phyloP scores from a whole-genome alignment of 805 yeast species.

The Ogataea methanolica region DNA sequence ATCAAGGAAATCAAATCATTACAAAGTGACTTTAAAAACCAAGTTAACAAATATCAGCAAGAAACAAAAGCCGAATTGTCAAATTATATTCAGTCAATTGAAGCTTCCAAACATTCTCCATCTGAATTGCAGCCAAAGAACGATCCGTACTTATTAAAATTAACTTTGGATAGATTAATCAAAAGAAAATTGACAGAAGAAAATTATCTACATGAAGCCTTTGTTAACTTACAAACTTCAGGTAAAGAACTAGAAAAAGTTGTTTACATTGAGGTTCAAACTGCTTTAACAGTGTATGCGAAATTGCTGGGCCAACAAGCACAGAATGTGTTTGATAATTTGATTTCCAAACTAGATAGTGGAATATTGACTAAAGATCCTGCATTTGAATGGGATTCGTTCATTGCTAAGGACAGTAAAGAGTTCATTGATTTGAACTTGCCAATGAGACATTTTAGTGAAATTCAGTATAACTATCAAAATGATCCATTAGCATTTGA shows the following conservation, averaged over 20 bases:
- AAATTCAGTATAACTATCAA: slow-evolving; percentile 62
- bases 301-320: slow-evolving; percentile 69
- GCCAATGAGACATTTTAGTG: slow-evolving; percentile 57
- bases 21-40: slow-evolving; percentile 79
- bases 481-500: slow-evolving; percentile 63
- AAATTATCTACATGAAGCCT: slow-evolving; percentile 84
- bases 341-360: slow-evolving; percentile 59
- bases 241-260: slow-evolving; percentile 87
- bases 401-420: slow-evolving; percentile 58
- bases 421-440: slow-evolving; percentile 62
- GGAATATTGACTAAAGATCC: slow-evolving; percentile 78
- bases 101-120: slow-evolving; percentile 49
- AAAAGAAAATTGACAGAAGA: slow-evolving; percentile 78
- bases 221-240: slow-evolving; percentile 76
- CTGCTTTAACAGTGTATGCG: slow-evolving; percentile 69
- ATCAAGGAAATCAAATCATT: slow-evolving; percentile 82
- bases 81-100: slow-evolving; percentile 57
- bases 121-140: slow-evolving; percentile 44
- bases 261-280: slow-evolving; percentile 82
- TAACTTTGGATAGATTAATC: slow-evolving; percentile 69
- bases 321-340: slow-evolving; percentile 59
- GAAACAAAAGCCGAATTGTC: slow-evolving; percentile 56
- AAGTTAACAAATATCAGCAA: slow-evolving; percentile 62
- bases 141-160: slow-evolving; percentile 80
- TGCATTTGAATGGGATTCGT: slow-evolving; percentile 83